These are phyloP conservation scores for Paramecium pentaurelia DNA, from an alignment of 73 alveolate species.

Conservation along the genomic window DNA sequence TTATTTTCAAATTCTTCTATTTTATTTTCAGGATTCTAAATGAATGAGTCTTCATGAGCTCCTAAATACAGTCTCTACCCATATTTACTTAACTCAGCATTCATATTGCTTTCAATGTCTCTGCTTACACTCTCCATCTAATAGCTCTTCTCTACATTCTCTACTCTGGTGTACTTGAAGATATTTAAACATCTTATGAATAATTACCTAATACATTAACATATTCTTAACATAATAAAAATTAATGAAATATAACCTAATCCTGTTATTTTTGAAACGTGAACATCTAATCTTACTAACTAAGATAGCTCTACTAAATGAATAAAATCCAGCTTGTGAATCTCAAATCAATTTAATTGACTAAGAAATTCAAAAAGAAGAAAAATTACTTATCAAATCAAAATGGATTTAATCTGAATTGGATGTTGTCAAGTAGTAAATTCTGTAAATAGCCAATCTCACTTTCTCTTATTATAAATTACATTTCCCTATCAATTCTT, in stretches of 20 bases:
- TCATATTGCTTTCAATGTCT: not conserved
- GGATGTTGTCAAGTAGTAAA: not conserved
- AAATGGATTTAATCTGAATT: not conserved
- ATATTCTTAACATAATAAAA: not conserved
- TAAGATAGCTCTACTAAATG: not conserved
- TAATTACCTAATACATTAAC: not conserved
- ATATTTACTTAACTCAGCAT: not conserved
- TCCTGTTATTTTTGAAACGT: not conserved
- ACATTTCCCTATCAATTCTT: conserved; percentile 17
- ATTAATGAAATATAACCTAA: not conserved
- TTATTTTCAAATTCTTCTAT: conserved; percentile 2
- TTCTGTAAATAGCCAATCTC: not conserved
- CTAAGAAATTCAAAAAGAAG: not conserved
- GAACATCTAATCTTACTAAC: not conserved
- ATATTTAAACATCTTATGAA: not conserved
- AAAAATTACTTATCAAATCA: not conserved
- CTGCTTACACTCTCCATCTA: not conserved
- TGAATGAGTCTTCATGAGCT: not conserved
- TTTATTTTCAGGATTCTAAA: not conserved
- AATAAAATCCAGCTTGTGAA: not conserved
- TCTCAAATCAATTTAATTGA: not conserved
- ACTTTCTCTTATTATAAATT: not conserved
- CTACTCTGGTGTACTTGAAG: not conserved
- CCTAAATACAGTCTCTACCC: not conserved
- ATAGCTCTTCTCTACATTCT: not conserved